These are phyloP conservation scores for Spiromastix sp. DNA, from an alignment of 2,329 filamentous ascomycete genomes.

Conservation along the genomic window DNA sequence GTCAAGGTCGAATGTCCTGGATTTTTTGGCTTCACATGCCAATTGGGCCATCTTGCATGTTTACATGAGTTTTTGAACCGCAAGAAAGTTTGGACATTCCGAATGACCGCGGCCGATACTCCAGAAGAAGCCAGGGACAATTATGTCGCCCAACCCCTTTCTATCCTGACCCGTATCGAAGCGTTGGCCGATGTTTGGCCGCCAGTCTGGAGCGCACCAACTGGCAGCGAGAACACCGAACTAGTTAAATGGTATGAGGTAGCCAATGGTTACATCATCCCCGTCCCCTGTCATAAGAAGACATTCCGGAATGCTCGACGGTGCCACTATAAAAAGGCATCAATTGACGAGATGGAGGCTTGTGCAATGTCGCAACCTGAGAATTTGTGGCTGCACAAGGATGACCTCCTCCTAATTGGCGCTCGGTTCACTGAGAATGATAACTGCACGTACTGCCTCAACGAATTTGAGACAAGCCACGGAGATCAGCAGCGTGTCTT, in stretches of 20 bases:
- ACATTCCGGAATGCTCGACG: neutral
- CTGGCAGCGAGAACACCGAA: neutral
- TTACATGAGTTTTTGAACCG: neutral
- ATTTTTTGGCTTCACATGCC: neutral
- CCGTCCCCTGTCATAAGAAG: neutral
- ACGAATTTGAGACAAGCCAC: neutral
- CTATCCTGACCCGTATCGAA: neutral
- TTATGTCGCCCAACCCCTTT: neutral
- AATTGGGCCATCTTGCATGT: neutral
- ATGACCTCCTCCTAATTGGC: neutral
- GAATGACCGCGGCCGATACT: neutral
- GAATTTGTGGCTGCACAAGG: neutral
- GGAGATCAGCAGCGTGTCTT: neutral
- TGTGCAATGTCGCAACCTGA: neutral
- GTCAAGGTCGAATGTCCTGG: neutral
- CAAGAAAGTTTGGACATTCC: neutral
- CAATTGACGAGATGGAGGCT: neutral
- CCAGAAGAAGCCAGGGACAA: neutral
- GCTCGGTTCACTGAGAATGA: neutral
- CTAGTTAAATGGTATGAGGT: neutral
- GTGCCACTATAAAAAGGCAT: neutral
- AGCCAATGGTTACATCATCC: neutral
- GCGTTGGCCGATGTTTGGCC: neutral
- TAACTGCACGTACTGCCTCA: too few species aligned
- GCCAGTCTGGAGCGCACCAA: neutral